Evolutionary conservation across 2,329 filamentous ascomycete species (phyloP).

Genomic region (Hypoxylon rubiginosum): DNA sequence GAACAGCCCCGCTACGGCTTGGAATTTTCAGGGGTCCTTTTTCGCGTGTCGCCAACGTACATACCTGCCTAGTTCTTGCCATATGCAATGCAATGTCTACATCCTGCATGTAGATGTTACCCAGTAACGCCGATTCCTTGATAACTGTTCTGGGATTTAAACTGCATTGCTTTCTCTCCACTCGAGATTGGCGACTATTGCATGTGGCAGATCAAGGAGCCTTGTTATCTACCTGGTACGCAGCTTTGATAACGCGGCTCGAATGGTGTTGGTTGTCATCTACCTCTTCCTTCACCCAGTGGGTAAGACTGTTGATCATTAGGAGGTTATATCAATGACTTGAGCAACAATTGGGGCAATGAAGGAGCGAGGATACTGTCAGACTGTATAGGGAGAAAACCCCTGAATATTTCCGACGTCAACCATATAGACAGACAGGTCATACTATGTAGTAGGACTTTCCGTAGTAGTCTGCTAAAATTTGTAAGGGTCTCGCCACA

Average conservation of each 20-base stretch:
- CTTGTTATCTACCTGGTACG: neutral
- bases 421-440: no score
- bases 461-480: neutral
- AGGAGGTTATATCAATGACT: neutral
- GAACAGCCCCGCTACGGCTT: neutral
- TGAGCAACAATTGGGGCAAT: neutral
- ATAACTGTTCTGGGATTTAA: neutral
- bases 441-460: no score
- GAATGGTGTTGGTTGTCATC: neutral
- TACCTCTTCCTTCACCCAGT: neutral
- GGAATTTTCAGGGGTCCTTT: conserved; percentile 2
- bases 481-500: conserved; percentile 12
- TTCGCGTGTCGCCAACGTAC: conserved; percentile 13
- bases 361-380: neutral
- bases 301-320: neutral
- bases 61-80: no score
- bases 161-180: neutral
- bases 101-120: conserved; percentile 6
- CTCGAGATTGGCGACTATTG: neutral
- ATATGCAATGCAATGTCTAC: conserved; percentile 3
- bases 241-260: conserved; percentile 3
- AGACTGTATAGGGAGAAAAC: no score
- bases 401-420: no score
- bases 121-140: neutral
- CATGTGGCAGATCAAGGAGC: neutral